Evolutionary conservation across 805 yeast species (phyloP).

Genomic region (Barnettozyma wickerhamii): DNA sequence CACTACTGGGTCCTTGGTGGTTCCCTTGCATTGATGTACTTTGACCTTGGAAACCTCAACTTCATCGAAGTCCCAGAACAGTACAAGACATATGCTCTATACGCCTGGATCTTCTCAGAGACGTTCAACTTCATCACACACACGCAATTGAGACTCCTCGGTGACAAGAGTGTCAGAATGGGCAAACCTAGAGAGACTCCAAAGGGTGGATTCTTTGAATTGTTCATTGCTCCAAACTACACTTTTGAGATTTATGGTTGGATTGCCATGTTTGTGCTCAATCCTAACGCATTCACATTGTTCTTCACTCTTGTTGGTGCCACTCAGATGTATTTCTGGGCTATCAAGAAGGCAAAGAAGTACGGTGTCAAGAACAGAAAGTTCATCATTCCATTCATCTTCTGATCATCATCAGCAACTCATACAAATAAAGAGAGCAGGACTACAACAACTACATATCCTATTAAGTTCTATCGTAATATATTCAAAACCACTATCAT

Average conservation of each 20-base stretch:
- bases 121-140: slow-evolving; percentile 72
- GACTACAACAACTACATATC: background rate
- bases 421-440: background rate
- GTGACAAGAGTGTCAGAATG: slow-evolving; percentile 30
- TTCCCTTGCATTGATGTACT: slow-evolving; percentile 44
- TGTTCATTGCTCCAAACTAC: slow-evolving; percentile 91
- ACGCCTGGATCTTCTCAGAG: slow-evolving; percentile 46
- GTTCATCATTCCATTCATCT: slow-evolving; percentile 71
- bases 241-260: slow-evolving; percentile 81
- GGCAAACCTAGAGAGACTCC: slow-evolving; percentile 42
- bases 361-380: slow-evolving; percentile 73
- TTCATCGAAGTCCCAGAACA: slow-evolving; percentile 43
- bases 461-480: background rate
- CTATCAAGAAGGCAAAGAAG: slow-evolving; percentile 74
- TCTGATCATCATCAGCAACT: slow-evolving; percentile 28
- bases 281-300: slow-evolving; percentile 73
- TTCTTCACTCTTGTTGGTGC: slow-evolving; percentile 68
- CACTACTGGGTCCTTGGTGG: slow-evolving; percentile 97
- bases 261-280: slow-evolving; percentile 64
- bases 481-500: background rate
- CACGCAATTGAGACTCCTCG: slow-evolving; percentile 51
- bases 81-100: slow-evolving; percentile 19
- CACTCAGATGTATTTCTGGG: slow-evolving; percentile 89
- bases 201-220: slow-evolving; percentile 75
- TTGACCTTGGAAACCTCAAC: slow-evolving; percentile 46